A percentile compares a stretch with the other conserved stretches of the same genome.
Evolutionary conservation across 306 rosid species (phyloP).

Genomic region (Castanospermum australe): DNA sequence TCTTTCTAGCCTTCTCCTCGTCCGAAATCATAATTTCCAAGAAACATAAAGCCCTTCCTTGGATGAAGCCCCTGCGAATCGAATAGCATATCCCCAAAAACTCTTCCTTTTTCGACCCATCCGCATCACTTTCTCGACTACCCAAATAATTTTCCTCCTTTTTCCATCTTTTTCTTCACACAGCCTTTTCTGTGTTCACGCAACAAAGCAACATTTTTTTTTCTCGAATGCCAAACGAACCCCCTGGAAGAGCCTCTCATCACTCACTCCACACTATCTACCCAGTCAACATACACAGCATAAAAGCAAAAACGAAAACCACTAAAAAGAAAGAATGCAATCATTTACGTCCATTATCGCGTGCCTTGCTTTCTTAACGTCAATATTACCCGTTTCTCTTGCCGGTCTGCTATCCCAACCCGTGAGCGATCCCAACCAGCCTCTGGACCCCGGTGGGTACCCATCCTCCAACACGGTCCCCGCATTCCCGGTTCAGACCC

Average conservation of each 20-base stretch:
- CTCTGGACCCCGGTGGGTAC: slow-evolving; percentile 55
- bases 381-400: slow-evolving; percentile 3
- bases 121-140: slow-evolving; percentile 19
- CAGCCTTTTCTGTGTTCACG: background rate
- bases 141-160: slow-evolving; percentile 17
- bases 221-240: slow-evolving; percentile 33
- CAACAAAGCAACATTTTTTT: slow-evolving; percentile 11
- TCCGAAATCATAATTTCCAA: slow-evolving; percentile 25
- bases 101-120: slow-evolving; percentile 21
- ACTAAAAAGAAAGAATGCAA: slow-evolving; percentile 43
- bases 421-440: slow-evolving; percentile 55
- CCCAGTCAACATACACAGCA: background rate
- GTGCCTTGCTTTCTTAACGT: slow-evolving; percentile 14
- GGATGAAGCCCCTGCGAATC: slow-evolving; percentile 1
- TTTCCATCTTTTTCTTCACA: slow-evolving; percentile 4
- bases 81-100: background rate
- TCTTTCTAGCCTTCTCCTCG: slow-evolving; percentile 4
- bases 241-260: background rate
- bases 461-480: slow-evolving; percentile 76
- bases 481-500: slow-evolving; percentile 75
- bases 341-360: slow-evolving; percentile 29
- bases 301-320: background rate
- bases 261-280: background rate
- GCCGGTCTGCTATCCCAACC: slow-evolving; percentile 74
- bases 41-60: slow-evolving; percentile 26